Conservation (phyloP, 2,329 filamentous ascomycete species). For the Nannizziopsis arthrosporioides region DNA sequence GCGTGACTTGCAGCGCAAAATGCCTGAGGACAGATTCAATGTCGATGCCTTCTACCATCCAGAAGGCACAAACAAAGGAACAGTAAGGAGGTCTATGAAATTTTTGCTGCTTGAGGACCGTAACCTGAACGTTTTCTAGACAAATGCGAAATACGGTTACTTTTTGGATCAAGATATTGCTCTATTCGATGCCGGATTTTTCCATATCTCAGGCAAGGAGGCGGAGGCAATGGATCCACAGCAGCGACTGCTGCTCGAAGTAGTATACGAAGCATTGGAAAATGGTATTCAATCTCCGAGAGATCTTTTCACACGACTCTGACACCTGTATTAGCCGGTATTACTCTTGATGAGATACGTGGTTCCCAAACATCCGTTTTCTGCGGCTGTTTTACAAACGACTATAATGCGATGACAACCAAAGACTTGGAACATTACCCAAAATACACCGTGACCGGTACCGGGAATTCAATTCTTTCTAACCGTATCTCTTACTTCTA, state of each 20-base stretch:
- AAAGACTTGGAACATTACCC: slow-evolving; percentile 14
- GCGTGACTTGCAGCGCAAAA: slow-evolving; percentile 10
- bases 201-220: slow-evolving; percentile 17
- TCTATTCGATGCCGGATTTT: slow-evolving; percentile 26
- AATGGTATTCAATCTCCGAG: slow-evolving; percentile 8
- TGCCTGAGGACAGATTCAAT: slow-evolving; percentile 12
- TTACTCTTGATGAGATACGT: slow-evolving; percentile 19
- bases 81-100: slow-evolving; percentile 1
- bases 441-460: slow-evolving; percentile 19
- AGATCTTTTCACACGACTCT: too few relatives aligned
- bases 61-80: slow-evolving; percentile 10
- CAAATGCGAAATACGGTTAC: slow-evolving; percentile 12
- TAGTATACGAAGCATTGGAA: slow-evolving; percentile 22
- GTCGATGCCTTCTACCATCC: slow-evolving; percentile 16
- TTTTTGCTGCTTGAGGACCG: neutral
- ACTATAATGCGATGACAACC: slow-evolving; percentile 19
- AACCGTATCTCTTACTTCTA: slow-evolving; percentile 23
- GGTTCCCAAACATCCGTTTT: slow-evolving; percentile 27
- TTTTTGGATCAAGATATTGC: slow-evolving; percentile 19
- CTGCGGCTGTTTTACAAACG: slow-evolving; percentile 21
- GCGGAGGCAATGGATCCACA: slow-evolving; percentile 25
- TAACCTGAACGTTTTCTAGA: neutral
- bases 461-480: slow-evolving; percentile 21
- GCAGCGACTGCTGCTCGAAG: slow-evolving; percentile 23
- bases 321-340: slow-evolving; percentile 14